Conservation (phyloP, 2,329 filamentous ascomycete species). For the Diaporthe sp. region DNA sequence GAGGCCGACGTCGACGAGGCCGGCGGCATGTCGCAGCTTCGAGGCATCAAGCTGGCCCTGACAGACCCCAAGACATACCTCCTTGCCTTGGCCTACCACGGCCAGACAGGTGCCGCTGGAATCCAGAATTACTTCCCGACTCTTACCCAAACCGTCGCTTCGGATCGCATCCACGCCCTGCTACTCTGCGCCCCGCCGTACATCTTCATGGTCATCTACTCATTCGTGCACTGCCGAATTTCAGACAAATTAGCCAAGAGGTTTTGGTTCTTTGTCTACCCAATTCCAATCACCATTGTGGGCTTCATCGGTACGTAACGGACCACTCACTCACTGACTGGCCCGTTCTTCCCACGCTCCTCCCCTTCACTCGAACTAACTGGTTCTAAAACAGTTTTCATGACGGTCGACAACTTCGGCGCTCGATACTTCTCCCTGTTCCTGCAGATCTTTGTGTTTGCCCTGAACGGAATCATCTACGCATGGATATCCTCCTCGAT, state of each 20-base stretch:
- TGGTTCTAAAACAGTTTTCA: conserved; percentile 62
- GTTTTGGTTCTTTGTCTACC: conserved; percentile 53
- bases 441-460: conserved; percentile 68
- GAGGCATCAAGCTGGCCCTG: conserved; percentile 40
- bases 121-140: conserved; percentile 46
- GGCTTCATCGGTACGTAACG: conserved; percentile 43
- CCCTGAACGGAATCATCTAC: conserved; percentile 63
- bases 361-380: neutral
- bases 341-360: neutral
- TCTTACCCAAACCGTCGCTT: conserved; percentile 47
- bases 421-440: conserved; percentile 69
- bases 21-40: conserved; percentile 37
- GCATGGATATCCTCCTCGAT: conserved; percentile 61
- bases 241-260: conserved; percentile 56
- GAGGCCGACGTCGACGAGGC: conserved; percentile 39
- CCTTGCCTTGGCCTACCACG: conserved; percentile 38
- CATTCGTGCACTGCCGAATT: conserved; percentile 52
- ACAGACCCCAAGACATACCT: conserved; percentile 40
- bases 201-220: conserved; percentile 46
- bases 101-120: conserved; percentile 37
- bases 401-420: conserved; percentile 64
- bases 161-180: conserved; percentile 44
- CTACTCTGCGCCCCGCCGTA: conserved; percentile 50
- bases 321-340: neutral
- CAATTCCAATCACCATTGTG: conserved; percentile 43